Base-by-base conservation (phyloP, 2,329 filamentous ascomycete genomes). In the Rhexocercosporidium sp. region DNA sequence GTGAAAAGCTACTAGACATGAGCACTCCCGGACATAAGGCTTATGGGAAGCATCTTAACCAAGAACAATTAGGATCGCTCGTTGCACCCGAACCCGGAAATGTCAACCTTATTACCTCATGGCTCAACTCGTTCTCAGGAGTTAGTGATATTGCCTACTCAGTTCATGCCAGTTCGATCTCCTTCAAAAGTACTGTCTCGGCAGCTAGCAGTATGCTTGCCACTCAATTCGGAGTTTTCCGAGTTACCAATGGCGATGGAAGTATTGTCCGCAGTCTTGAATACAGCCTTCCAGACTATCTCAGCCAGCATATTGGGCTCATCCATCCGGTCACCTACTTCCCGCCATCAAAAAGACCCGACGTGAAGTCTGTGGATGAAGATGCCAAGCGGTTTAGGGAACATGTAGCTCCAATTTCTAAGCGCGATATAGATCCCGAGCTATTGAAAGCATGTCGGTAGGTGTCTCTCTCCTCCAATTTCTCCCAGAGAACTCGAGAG, bases 41-140 rank as follows among this genome's bases (percentile, higher is more conserved):
- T n/a, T 86, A 86, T 68, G 84, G 84, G 27, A 74, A 84, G 64
- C 83, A 85, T 72, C 79, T 83, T 67, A 79, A 77, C 31, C 75
- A 79, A 44, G 75, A 78, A 12, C 79, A 82, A 31, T 76, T 83
- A 63, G 78, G 81, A 57, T 67, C 77, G 3, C 78, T 82, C 69
- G 78, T 84, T 37, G 77, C 77, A 7, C 78, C 81, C 0, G 74
- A 76, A 6, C 72, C 77, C 9, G 78, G 78, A 4, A 78, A 77
- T n/a, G 69, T 79, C 9, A 70, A 78, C 0, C 71, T 76, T 1
- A 78, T 83, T 16, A 75, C 79, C 14, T 72, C 67, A 27, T 85
- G 83, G 83, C 75, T 85, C 5, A 37, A 27, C 14, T 63, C 47
- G 4, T 73, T 72, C n/a, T 74, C 76, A 1, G 68, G 59, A 14